phyloP scores from a whole-genome alignment of 1,284 basidiomycete genomes.

The Coniferiporia sulphurascens region DNA sequence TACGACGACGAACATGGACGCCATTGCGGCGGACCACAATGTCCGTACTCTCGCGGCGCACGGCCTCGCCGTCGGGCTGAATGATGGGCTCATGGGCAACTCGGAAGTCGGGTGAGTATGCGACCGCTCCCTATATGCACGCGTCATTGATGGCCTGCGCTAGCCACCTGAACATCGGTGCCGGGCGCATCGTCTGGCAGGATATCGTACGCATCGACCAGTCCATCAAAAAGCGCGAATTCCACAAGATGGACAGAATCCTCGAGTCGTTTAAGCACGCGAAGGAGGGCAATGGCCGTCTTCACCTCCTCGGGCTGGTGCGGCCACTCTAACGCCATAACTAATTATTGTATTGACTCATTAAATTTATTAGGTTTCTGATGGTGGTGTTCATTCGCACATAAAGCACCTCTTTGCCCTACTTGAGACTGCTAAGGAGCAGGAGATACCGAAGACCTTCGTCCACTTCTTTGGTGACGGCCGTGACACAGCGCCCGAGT shows the following conservation, averaged over 20 bases:
- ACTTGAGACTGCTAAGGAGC: conserved; percentile 81
- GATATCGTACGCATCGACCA: conserved; percentile 92
- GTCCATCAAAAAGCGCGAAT: conserved; percentile 81
- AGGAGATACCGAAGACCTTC: conserved; percentile 78
- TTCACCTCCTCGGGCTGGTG: conserved; percentile 83
- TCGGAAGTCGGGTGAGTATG: conserved; percentile 82
- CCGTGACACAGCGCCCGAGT: conserved; percentile 84
- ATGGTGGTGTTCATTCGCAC: conserved; percentile 94
- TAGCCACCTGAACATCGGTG: conserved; percentile 89
- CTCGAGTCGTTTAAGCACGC: conserved; percentile 71
- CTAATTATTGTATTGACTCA: neutral
- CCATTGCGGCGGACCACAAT: conserved; percentile 72
- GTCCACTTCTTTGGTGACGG: conserved; percentile 90
- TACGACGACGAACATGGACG: conserved; percentile 83
- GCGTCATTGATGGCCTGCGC: neutral
- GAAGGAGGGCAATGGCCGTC: conserved; percentile 72
- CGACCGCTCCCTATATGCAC: conserved; percentile 13
- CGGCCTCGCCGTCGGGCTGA: conserved; percentile 83
- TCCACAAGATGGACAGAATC: conserved; percentile 74
- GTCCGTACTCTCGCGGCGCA: conserved; percentile 75
- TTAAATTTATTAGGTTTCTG: conserved; percentile 56
- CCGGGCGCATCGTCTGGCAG: conserved; percentile 91
- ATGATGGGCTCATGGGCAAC: conserved; percentile 92
- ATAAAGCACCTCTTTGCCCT: conserved; percentile 83
- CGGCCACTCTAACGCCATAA: conserved; percentile 24